Conservation (phyloP, 768 basidiomycete species). For the Tricholoma hemisulphureum region DNA sequence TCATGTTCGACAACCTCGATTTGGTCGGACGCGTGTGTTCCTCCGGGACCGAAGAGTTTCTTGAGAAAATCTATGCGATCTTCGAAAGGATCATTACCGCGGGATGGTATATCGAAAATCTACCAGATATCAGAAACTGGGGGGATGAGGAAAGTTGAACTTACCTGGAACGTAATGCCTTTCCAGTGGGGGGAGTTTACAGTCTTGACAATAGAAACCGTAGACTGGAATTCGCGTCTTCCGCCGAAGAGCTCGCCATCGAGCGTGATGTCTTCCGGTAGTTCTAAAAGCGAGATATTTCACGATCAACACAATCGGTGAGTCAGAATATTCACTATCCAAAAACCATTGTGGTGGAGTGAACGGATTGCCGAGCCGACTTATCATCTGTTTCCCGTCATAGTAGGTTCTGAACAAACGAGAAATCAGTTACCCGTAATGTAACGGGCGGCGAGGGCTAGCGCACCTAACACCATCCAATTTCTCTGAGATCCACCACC, state of each 20-base stretch:
- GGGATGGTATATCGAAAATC: constrained; percentile 60
- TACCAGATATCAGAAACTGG: constrained; percentile 19
- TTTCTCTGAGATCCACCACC: constrained; percentile 65
- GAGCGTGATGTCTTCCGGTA: constrained; percentile 54
- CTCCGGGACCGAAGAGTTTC: constrained; percentile 46
- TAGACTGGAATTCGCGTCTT: constrained; percentile 54
- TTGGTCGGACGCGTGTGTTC: constrained; percentile 40
- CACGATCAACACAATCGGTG: not conserved
- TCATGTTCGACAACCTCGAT: constrained; percentile 51
- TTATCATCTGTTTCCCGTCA: constrained; percentile 51
- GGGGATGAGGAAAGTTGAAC: constrained; percentile 3
- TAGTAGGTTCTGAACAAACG: constrained; percentile 48
- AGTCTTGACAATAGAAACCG: constrained; percentile 60
- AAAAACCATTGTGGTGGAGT: constrained; percentile 58
- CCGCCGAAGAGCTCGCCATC: constrained; percentile 63
- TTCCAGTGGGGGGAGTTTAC: constrained; percentile 57
- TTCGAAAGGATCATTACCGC: constrained; percentile 47
- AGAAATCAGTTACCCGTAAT: not conserved
- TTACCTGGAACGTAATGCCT: constrained; percentile 53
- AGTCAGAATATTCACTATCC: constrained; percentile 39
- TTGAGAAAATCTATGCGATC: constrained; percentile 45
- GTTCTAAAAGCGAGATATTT: constrained; percentile 31
- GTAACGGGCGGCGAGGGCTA: not conserved
- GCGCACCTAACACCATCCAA: constrained; percentile 59
- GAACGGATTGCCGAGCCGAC: constrained; percentile 59